Evolutionary conservation across 768 basidiomycete species (phyloP).

Genomic region (Gymnopilus junonius): DNA sequence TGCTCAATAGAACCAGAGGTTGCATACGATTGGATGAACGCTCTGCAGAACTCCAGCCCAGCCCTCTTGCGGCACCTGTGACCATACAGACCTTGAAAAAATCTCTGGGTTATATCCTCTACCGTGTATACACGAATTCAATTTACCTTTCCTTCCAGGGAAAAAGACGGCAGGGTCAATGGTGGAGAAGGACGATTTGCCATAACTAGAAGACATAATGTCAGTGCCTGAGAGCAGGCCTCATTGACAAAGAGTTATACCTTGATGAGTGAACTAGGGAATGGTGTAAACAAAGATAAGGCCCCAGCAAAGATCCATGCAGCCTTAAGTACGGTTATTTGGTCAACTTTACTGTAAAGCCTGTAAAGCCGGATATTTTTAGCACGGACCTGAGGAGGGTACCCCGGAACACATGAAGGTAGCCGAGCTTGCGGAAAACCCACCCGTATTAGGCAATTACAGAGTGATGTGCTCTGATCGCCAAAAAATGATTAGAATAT

Average conservation of each 20-base stretch:
- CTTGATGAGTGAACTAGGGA: background rate
- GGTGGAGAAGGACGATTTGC: constrained; percentile 25
- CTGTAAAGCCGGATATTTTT: too few species aligned
- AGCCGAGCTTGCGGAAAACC: too few species aligned
- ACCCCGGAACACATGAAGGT: too few species aligned
- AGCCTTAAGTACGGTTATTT: too few species aligned
- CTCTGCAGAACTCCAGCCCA: constrained; percentile 92
- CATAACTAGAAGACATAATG: background rate
- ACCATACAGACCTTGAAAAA: constrained; percentile 79
- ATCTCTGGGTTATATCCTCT: background rate
- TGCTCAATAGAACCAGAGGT: background rate
- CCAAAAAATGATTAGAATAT: too few species aligned
- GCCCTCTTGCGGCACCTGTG: constrained; percentile 90
- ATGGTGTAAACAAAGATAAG: background rate
- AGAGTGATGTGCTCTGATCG: too few species aligned
- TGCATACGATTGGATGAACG: constrained; percentile 83
- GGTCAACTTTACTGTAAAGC: too few species aligned
- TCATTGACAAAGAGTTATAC: background rate
- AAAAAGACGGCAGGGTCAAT: constrained; percentile 74
- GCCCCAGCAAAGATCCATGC: background rate
- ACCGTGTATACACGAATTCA: background rate
- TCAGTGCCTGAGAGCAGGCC: background rate
- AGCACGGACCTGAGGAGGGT: too few species aligned
- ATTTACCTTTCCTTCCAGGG: constrained; percentile 74
- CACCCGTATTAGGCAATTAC: too few species aligned